phyloP scores from a whole-genome alignment of 2,329 filamentous ascomycete species.

The Xylaria digitata region DNA sequence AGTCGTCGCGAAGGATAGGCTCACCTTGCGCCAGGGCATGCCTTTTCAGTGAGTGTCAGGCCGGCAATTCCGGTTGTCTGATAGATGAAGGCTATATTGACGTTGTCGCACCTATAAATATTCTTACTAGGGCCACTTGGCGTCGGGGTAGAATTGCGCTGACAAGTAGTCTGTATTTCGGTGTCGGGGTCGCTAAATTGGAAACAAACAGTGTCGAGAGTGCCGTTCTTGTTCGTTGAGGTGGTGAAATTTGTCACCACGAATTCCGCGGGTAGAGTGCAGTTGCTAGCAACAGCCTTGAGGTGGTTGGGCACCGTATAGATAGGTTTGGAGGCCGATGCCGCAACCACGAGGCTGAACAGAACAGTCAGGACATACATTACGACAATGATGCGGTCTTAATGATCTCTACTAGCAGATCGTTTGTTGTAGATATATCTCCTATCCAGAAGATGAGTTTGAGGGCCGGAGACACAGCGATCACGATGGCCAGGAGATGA shows the following conservation, averaged over 20 bases:
- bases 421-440: neutral
- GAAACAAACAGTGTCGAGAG: constrained; percentile 43
- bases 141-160: constrained; percentile 46
- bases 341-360: constrained; percentile 42
- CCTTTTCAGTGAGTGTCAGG: constrained; percentile 46
- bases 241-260: constrained; percentile 45
- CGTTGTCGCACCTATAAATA: constrained; percentile 46
- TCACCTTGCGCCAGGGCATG: constrained; percentile 45
- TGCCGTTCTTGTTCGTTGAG: constrained; percentile 40
- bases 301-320: constrained; percentile 44
- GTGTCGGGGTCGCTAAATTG: constrained; percentile 45
- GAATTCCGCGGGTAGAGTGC: constrained; percentile 44
- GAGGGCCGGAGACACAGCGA: neutral
- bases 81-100: constrained; percentile 48
- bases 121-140: constrained; percentile 40
- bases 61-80: constrained; percentile 45
- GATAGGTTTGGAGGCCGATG: constrained; percentile 42
- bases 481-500: neutral
- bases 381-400: constrained; percentile 9
- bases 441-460: neutral
- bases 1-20: constrained; percentile 10
- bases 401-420: neutral
- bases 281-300: constrained; percentile 39
- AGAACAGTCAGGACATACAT: constrained; percentile 41
- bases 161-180: constrained; percentile 45